phyloP scores from a whole-genome alignment of 305 asterid species.

The Fraxinus dipetala region DNA sequence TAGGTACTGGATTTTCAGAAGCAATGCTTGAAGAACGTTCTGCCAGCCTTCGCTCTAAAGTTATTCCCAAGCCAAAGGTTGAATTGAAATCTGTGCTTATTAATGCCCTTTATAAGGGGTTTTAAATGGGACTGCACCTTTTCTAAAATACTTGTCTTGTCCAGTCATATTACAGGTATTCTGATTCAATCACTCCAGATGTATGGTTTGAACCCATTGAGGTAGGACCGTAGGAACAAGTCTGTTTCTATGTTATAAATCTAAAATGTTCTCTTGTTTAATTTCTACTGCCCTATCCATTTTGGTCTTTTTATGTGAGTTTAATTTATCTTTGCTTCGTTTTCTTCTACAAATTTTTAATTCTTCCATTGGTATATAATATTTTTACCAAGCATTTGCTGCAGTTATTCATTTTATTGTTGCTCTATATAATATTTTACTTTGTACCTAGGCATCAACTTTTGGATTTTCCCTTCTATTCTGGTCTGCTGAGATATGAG shows the following conservation, averaged over 20 bases:
- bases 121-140: neutral
- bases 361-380: neutral
- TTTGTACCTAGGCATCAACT: neutral
- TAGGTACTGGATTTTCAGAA: slow-evolving; percentile 96
- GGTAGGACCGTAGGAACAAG: slow-evolving; percentile 59
- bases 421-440: neutral
- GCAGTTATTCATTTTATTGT: neutral
- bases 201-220: slow-evolving; percentile 96
- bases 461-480: neutral
- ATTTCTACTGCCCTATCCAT: neutral
- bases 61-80: slow-evolving; percentile 82
- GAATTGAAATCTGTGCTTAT: slow-evolving; percentile 11
- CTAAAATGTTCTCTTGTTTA: slow-evolving; percentile 3
- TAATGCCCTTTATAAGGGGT: neutral
- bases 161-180: slow-evolving; percentile 81
- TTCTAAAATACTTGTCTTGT: slow-evolving; percentile 28
- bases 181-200: slow-evolving; percentile 74
- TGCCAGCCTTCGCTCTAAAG: slow-evolving; percentile 73
- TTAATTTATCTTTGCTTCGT: neutral
- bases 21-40: slow-evolving; percentile 85
- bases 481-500: no score
- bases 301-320: neutral
- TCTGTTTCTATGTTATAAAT: neutral
- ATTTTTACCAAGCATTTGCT: neutral
- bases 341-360: neutral